Evolutionary conservation across 768 basidiomycete genomes (phyloP).

Genomic region (Boletus subcaerulescens): DNA sequence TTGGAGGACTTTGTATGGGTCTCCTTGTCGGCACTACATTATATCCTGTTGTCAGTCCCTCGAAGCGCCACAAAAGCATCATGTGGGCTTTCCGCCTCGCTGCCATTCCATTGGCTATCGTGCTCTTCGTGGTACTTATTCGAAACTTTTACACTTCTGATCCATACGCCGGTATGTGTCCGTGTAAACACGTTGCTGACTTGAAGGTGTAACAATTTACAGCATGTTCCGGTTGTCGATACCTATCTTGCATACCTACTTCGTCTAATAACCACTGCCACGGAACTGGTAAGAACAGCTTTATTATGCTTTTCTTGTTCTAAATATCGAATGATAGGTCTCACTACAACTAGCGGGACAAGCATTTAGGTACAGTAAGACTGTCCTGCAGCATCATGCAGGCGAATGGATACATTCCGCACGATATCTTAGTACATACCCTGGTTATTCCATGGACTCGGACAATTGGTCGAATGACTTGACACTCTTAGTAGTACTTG

Average conservation of each 20-base stretch:
- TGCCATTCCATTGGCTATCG: conserved; percentile 70
- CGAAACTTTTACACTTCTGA: conserved; percentile 90
- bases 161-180: conserved; percentile 69
- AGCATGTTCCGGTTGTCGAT: conserved; percentile 89
- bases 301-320: background rate
- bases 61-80: conserved; percentile 67
- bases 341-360: conserved; percentile 30
- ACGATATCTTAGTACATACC: conserved; percentile 1
- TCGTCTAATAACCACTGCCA: conserved; percentile 64
- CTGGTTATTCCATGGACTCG: conserved; percentile 2
- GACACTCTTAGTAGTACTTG: too few relatives aligned
- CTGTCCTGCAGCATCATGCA: background rate
- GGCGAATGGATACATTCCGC: background rate
- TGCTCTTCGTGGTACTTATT: conserved; percentile 79
- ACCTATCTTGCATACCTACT: conserved; percentile 86
- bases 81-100: conserved; percentile 71
- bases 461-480: too few relatives aligned
- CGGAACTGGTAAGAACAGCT: conserved; percentile 36
- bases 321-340: conserved; percentile 17
- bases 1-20: conserved; percentile 85
- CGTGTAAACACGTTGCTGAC: background rate
- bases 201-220: background rate
- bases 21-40: conserved; percentile 79
- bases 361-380: conserved; percentile 20
- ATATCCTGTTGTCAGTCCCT: conserved; percentile 84